phyloP scores from a whole-genome alignment of 106 monocot species.

The Amphibolis antarctica region DNA sequence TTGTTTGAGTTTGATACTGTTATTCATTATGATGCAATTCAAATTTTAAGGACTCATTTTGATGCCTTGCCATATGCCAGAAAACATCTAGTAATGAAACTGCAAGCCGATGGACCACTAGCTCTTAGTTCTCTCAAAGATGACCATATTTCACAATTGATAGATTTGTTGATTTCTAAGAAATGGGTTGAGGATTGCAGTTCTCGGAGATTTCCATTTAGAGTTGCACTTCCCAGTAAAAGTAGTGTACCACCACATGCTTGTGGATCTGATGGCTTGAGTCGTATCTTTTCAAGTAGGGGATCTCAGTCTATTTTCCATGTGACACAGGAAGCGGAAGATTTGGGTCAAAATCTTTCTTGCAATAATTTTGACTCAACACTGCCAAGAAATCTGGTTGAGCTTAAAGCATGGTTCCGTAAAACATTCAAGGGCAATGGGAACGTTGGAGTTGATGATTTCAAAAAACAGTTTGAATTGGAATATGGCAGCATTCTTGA shows the following conservation, averaged over 20 bases:
- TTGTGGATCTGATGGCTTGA: conserved; percentile 27
- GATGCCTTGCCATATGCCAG: conserved; percentile 16
- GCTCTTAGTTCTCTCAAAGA: conserved; percentile 39
- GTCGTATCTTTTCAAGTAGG: conserved; percentile 32
- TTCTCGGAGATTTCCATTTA: conserved; percentile 40
- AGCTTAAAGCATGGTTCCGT: conserved; percentile 46
- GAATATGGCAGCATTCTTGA: conserved; percentile 33
- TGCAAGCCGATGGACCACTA: conserved; percentile 36
- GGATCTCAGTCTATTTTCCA: conserved; percentile 3
- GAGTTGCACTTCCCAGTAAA: conserved; percentile 30
- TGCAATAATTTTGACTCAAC: conserved; percentile 4
- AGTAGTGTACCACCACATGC: conserved; percentile 13
- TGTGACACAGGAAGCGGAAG: not conserved
- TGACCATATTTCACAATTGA: conserved; percentile 31
- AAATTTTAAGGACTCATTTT: not conserved
- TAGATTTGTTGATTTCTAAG: conserved; percentile 50
- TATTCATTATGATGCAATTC: not conserved
- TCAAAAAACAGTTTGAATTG: conserved; percentile 29
- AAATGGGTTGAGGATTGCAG: conserved; percentile 64
- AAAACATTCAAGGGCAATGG: conserved; percentile 6
- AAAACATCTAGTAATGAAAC: conserved; percentile 30
- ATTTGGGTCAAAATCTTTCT: conserved; percentile 4
- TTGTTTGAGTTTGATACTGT: not conserved
- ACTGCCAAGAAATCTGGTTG: conserved; percentile 23
- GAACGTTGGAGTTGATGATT: conserved; percentile 18